These are phyloP conservation scores for Rhodotorula graminis DNA, from an alignment of 768 basidiomycete genomes.

Conservation along the genomic window DNA sequence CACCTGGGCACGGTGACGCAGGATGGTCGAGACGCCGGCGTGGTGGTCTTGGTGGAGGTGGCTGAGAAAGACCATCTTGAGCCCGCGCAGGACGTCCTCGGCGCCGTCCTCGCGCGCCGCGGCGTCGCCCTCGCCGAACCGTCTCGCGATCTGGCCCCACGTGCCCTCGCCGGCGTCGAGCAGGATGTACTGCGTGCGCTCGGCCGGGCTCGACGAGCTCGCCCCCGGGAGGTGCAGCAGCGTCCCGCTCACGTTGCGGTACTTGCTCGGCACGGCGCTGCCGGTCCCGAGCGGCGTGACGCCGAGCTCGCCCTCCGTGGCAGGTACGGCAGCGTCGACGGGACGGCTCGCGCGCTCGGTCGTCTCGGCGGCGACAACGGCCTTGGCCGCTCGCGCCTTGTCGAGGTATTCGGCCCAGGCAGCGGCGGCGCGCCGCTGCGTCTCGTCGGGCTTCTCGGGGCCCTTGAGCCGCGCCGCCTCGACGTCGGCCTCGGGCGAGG, in stretches of 20 bases:
- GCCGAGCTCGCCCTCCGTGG: slow-evolving; percentile 59
- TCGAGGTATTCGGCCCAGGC: slow-evolving; percentile 38
- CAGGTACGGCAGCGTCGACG: not conserved
- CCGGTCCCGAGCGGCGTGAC: slow-evolving; percentile 82
- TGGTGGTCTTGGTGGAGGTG: slow-evolving; percentile 94
- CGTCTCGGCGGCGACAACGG: slow-evolving; percentile 13
- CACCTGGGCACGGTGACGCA: slow-evolving; percentile 67
- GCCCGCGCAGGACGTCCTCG: slow-evolving; percentile 55
- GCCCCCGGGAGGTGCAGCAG: slow-evolving; percentile 63
- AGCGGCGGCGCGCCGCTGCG: slow-evolving; percentile 1
- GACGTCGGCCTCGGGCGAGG: slow-evolving; percentile 11
- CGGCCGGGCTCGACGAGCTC: not conserved
- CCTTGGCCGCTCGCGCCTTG: slow-evolving; percentile 44
- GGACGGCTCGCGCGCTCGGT: not conserved
- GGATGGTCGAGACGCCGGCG: slow-evolving; percentile 68
- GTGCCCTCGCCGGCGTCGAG: slow-evolving; percentile 90
- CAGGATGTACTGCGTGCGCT: slow-evolving; percentile 52
- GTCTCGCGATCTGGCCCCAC: slow-evolving; percentile 76
- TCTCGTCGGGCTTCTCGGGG: not conserved
- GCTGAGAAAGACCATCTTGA: slow-evolving; percentile 77
- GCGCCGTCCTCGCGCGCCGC: slow-evolving; percentile 27
- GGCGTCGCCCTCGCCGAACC: slow-evolving; percentile 59
- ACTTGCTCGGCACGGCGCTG: slow-evolving; percentile 76
- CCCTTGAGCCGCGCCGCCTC: slow-evolving; percentile 23
- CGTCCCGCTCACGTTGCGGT: slow-evolving; percentile 74